Evolutionary conservation across 768 basidiomycete species (phyloP).

Genomic region (Trametes sanguinea): DNA sequence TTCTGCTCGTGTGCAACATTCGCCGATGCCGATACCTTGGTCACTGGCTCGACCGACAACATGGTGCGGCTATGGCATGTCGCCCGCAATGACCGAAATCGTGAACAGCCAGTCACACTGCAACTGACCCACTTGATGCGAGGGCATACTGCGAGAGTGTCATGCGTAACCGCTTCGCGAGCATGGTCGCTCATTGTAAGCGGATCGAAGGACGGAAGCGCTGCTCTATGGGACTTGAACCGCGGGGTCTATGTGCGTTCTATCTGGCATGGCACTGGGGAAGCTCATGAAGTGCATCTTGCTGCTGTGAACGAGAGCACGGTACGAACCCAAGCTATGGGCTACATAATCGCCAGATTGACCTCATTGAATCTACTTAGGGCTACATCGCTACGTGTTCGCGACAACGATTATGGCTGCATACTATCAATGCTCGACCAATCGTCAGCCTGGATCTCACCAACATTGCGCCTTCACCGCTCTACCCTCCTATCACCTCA

Average conservation of each 20-base stretch:
- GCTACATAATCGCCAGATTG: slow-evolving; percentile 4
- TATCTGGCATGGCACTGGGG: slow-evolving; percentile 61
- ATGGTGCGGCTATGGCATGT: slow-evolving; percentile 85
- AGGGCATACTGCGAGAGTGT: slow-evolving; percentile 70
- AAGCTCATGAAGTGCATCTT: slow-evolving; percentile 53
- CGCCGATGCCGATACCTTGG: slow-evolving; percentile 69
- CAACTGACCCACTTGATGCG: slow-evolving; percentile 75
- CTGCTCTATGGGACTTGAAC: slow-evolving; percentile 90
- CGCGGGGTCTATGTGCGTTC: slow-evolving; percentile 77
- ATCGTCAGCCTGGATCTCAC: slow-evolving; percentile 72
- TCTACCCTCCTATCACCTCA: slow-evolving; percentile 59
- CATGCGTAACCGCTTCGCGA: slow-evolving; percentile 70
- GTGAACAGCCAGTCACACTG: slow-evolving; percentile 34
- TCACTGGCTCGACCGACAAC: slow-evolving; percentile 80
- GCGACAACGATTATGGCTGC: slow-evolving; percentile 64
- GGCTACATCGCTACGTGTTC: slow-evolving; percentile 90
- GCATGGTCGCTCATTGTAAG: slow-evolving; percentile 84
- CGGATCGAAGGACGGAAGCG: slow-evolving; percentile 84
- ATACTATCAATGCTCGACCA: slow-evolving; percentile 83
- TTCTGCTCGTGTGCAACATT: slow-evolving; percentile 76
- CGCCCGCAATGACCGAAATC: slow-evolving; percentile 38
- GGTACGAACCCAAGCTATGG: slow-evolving; percentile 44
- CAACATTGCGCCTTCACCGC: slow-evolving; percentile 30
- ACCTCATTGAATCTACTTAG: slow-evolving; percentile 39
- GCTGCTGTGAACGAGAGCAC: slow-evolving; percentile 86